These are phyloP conservation scores for Monosporascus sp. DNA, from an alignment of 2,329 filamentous ascomycete species.

Conservation along the genomic window DNA sequence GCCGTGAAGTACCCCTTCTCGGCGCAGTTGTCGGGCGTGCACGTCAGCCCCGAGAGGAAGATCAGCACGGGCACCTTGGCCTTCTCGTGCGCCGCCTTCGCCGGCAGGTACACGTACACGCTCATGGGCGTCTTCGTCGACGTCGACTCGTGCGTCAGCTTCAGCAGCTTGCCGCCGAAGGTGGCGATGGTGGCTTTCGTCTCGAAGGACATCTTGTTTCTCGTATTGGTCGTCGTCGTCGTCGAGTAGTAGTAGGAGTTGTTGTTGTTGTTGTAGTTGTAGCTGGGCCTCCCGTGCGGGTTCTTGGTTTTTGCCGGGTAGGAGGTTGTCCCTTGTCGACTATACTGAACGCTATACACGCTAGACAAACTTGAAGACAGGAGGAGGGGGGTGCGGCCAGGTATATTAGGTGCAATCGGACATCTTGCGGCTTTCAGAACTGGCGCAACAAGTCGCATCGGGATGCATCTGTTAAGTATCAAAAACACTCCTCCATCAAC, in stretches of 20 bases:
- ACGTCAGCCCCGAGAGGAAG: slow-evolving; percentile 92
- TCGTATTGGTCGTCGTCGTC: background rate
- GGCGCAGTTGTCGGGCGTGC: slow-evolving; percentile 81
- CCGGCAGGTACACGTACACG: slow-evolving; percentile 87
- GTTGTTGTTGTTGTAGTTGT: background rate
- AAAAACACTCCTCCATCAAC: background rate
- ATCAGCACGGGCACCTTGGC: slow-evolving; percentile 81
- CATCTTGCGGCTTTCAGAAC: too few relatives aligned
- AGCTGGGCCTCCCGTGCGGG: background rate
- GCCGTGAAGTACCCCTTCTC: slow-evolving; percentile 90
- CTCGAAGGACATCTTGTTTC: slow-evolving; percentile 67
- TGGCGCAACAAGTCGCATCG: background rate
- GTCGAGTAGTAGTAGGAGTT: background rate
- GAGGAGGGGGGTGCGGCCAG: too few relatives aligned
- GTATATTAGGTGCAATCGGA: too few relatives aligned
- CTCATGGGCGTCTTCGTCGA: slow-evolving; percentile 84
- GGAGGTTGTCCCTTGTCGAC: too few relatives aligned
- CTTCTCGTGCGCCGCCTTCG: slow-evolving; percentile 56
- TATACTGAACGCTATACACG: too few relatives aligned
- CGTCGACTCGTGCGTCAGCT: slow-evolving; percentile 80
- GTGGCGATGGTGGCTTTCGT: slow-evolving; percentile 84
- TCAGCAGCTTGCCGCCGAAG: slow-evolving; percentile 92
- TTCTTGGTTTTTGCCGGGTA: background rate
- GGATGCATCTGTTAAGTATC: background rate
- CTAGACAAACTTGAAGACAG: too few relatives aligned